A percentile compares a stretch with the other conserved stretches of the same genome.
Evolutionary conservation across 2,329 filamentous ascomycete species (phyloP).

Genomic region (Talaromyces marneffei): DNA sequence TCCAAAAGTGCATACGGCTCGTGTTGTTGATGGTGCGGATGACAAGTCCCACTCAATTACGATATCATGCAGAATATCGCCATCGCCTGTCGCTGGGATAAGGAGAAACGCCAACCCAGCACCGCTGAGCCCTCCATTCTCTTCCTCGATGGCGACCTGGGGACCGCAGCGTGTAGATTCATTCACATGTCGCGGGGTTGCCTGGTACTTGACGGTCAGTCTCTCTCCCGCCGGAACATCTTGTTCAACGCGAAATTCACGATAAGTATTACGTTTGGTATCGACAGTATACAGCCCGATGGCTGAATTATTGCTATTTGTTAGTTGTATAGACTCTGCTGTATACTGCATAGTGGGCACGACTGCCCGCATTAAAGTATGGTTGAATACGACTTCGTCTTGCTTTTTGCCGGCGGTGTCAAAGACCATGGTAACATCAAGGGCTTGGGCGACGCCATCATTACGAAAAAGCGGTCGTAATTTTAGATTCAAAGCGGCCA

Average conservation of each 20-base stretch:
- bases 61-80: neutral
- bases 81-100: neutral
- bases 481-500: neutral
- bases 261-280: neutral
- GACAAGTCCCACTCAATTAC: conserved; percentile 4
- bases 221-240: neutral
- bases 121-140: neutral
- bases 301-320: neutral
- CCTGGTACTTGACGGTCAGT: neutral
- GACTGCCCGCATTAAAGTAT: neutral
- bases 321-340: neutral
- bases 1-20: neutral
- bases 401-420: neutral
- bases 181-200: neutral
- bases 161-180: neutral
- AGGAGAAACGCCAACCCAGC: neutral
- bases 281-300: neutral
- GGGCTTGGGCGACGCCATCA: neutral
- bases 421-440: conserved; percentile 1
- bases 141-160: neutral
- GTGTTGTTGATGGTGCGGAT: neutral
- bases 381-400: neutral
- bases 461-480: neutral
- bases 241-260: neutral
- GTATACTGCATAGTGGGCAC: neutral